Evolutionary conservation across 2,329 filamentous ascomycete species (phyloP).

Genomic region (Bipolaris gigantea): DNA sequence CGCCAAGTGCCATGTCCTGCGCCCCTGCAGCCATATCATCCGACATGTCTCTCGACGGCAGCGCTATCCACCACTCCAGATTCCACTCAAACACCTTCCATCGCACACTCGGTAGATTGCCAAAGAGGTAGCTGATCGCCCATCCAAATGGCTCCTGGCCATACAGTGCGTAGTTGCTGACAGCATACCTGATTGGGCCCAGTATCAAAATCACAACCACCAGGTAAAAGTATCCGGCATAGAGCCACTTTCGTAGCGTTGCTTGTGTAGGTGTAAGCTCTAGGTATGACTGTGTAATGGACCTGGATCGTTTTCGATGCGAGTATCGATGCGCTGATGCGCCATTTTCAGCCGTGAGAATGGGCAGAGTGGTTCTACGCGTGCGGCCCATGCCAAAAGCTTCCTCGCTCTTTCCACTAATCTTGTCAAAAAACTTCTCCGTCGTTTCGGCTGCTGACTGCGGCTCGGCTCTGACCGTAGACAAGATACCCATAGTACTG

Average conservation of each 20-base stretch:
- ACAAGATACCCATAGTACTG: conserved; percentile 16
- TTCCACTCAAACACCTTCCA: conserved; percentile 69
- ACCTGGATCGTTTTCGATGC: conserved; percentile 36
- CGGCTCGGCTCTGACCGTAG: conserved; percentile 22
- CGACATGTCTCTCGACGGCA: conserved; percentile 57
- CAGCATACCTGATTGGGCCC: conserved; percentile 69
- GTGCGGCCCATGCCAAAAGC: conserved; percentile 15
- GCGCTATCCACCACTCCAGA: conserved; percentile 73
- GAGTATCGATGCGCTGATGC: conserved; percentile 24
- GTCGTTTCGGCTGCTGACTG: conserved; percentile 38
- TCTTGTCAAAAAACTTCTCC: conserved; percentile 16
- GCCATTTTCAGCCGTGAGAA: conserved; percentile 26
- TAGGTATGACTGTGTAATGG: conserved; percentile 66
- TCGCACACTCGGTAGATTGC: conserved; percentile 72
- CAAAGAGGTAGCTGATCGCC: conserved; percentile 87
- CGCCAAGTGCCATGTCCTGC: conserved; percentile 48
- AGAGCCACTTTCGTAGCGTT: conserved; percentile 75
- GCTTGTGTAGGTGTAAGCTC: conserved; percentile 81
- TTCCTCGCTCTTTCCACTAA: conserved; percentile 3
- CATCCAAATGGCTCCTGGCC: conserved; percentile 85
- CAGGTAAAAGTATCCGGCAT: conserved; percentile 76
- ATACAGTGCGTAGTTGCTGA: conserved; percentile 67
- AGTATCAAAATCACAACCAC: conserved; percentile 69
- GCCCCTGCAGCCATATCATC: conserved; percentile 16
- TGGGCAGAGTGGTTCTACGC: conserved; percentile 43